These are phyloP conservation scores for Rossbeevera mucosa DNA, from an alignment of 768 basidiomycete species.

Conservation along the genomic window DNA sequence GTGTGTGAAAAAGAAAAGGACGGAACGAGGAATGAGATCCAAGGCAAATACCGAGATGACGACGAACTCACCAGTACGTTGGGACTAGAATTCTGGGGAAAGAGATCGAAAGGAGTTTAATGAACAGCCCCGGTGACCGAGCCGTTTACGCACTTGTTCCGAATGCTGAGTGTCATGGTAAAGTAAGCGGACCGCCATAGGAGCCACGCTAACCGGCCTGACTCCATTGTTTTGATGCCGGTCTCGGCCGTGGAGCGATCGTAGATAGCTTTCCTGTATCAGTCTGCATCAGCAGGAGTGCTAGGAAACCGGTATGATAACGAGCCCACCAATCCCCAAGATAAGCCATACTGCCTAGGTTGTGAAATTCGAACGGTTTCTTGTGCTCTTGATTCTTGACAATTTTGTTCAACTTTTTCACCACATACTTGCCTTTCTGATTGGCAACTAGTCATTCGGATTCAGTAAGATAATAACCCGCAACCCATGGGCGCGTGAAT, in stretches of 20 bases:
- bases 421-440: slow-evolving; percentile 69
- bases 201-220: slow-evolving; percentile 69
- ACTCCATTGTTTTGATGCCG: slow-evolving; percentile 53
- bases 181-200: slow-evolving; percentile 82
- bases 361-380: slow-evolving; percentile 64
- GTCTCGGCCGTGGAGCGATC: slow-evolving; percentile 52
- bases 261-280: slow-evolving; percentile 68
- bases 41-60: slow-evolving; percentile 12
- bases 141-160: slow-evolving; percentile 56
- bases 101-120: slow-evolving; percentile 5
- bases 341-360: slow-evolving; percentile 75
- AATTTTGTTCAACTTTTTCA: slow-evolving; percentile 61
- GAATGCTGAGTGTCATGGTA: slow-evolving; percentile 64
- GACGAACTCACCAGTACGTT: slow-evolving; percentile 49
- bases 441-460: slow-evolving; percentile 51
- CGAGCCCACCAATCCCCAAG: slow-evolving; percentile 65
- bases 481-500: slow-evolving; percentile 15
- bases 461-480: slow-evolving; percentile 16
- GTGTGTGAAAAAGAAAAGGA: neutral
- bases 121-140: slow-evolving; percentile 1
- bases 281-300: neutral
- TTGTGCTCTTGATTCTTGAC: slow-evolving; percentile 44
- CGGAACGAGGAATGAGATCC: slow-evolving; percentile 10
- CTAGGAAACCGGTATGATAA: slow-evolving; percentile 1
- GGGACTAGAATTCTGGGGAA: slow-evolving; percentile 55